These are phyloP conservation scores for Diaporthe batatas DNA, from an alignment of 2,329 filamentous ascomycete genomes.

Conservation along the genomic window DNA sequence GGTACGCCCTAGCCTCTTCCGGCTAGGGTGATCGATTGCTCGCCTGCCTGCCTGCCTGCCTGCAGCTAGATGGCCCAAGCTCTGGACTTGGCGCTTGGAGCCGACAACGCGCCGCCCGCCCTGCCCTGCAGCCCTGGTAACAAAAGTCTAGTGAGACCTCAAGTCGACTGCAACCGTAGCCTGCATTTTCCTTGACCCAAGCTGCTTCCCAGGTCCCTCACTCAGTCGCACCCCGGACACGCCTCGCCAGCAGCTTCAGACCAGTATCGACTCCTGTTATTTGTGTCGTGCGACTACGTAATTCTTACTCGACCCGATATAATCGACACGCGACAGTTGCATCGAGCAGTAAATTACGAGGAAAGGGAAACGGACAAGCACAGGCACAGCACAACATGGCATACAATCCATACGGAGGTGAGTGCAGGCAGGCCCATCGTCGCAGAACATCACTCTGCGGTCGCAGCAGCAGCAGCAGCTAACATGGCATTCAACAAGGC, in stretches of 20 bases:
- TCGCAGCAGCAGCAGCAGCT: neutral
- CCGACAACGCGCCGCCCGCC: constrained; percentile 14
- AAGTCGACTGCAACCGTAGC: neutral
- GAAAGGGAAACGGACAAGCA: neutral
- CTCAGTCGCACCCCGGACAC: neutral
- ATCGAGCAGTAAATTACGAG: neutral
- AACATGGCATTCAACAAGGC: constrained; percentile 48
- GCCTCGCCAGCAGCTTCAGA: neutral
- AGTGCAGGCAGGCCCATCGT: constrained; percentile 40
- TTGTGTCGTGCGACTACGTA: neutral
- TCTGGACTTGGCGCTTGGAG: neutral
- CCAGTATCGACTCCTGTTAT: neutral
- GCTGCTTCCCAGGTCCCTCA: neutral
- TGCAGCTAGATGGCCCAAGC: no score
- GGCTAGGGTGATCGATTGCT: neutral
- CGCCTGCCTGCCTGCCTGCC: constrained; percentile 12
- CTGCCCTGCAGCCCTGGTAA: neutral
- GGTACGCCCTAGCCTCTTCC: neutral
- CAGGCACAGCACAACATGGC: constrained; percentile 58
- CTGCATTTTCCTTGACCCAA: constrained; percentile 1
- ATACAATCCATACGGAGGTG: constrained; percentile 73
- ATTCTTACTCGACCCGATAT: neutral
- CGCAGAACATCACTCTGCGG: neutral
- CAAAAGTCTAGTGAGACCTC: constrained; percentile 20
- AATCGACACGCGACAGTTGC: constrained; percentile 2